Percentiles rank a stretch among this genome's conserved stretches.
These are phyloP conservation scores for Cymbidium sinense DNA, from an alignment of 106 monocot species.

Conservation along the genomic window DNA sequence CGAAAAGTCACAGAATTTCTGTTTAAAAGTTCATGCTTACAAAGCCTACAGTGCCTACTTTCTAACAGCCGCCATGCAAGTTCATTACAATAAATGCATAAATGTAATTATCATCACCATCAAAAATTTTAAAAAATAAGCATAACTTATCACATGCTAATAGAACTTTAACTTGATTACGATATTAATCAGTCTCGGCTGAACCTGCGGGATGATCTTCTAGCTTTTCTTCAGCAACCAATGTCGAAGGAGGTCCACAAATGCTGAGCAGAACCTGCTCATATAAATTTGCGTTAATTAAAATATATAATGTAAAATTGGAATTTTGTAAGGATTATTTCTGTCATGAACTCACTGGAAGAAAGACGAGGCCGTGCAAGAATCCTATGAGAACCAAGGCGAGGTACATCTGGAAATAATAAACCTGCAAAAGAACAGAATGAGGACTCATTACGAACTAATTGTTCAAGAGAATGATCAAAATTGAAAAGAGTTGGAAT, in stretches of 20 bases:
- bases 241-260: conserved; percentile 67
- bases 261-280: conserved; percentile 85
- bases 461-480: not conserved
- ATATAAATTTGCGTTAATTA: not conserved
- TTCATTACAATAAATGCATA: not conserved
- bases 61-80: not conserved
- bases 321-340: not conserved
- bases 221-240: conserved; percentile 18
- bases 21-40: too few relatives aligned
- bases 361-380: conserved; percentile 89
- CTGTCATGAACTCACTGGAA: conserved; percentile 51
- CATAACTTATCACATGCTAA: not conserved
- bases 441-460: not conserved
- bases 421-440: conserved; percentile 50
- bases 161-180: not conserved
- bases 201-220: conserved; percentile 15
- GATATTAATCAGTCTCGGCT: not conserved
- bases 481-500: not conserved
- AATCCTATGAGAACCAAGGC: conserved; percentile 89
- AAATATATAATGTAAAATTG: not conserved
- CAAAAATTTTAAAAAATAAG: not conserved
- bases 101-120: not conserved
- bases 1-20: too few relatives aligned
- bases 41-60: not conserved
- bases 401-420: conserved; percentile 94